Evolutionary conservation across 2,329 filamentous ascomycete species (phyloP), one percentile per base, ranked within the genome.

Genomic region (Penicillium verrucosum): DNA sequence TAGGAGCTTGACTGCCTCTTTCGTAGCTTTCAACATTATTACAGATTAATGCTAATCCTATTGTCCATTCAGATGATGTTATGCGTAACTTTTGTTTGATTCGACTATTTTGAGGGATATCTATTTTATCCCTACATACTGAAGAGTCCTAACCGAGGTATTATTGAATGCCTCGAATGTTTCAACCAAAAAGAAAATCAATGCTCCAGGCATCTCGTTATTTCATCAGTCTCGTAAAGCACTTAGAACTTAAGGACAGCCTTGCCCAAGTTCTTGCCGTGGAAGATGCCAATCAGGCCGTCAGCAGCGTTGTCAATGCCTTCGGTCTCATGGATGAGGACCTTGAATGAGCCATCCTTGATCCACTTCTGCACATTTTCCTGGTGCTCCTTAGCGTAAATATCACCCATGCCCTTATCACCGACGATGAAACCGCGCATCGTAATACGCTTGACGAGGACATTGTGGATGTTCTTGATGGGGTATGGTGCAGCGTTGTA

Each of bases 261-360:
- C 83, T 96, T 96, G 65, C 91, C 91, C 75, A 92, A 89, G 78
- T 95, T 95, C 74, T 89, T 82, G 46, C 91, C 91, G 68, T 83
- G 73, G 53, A 94, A 80, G 79, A 95, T 86, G 12, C 85, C 89
- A 12, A 93, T 75, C 58, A 95, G 80, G 0, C 88, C 91, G 55
- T 92, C 83, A 6, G 85, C 78, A 1, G 87, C 87, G 59, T 89
- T 86, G 59, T 95, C 91, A 58, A 95, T 92, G 21, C 90, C 90
- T 52, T 87, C 80, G 0, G 87, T 91, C 56, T 89, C 77, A 65
- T 82, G 78, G 59, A 88, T 79, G 75, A 87, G 85, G 48, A 85
- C 82, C 79, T 89, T 89, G 78, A 95, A 83, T 5, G 81, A 85
- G 12, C 89, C 90, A 5, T 94, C 89, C 36, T 82, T 80, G 59